Evolutionary conservation across 1,139 yeast genomes (phyloP).

Genomic region (Meyerozyma smithsonii): DNA sequence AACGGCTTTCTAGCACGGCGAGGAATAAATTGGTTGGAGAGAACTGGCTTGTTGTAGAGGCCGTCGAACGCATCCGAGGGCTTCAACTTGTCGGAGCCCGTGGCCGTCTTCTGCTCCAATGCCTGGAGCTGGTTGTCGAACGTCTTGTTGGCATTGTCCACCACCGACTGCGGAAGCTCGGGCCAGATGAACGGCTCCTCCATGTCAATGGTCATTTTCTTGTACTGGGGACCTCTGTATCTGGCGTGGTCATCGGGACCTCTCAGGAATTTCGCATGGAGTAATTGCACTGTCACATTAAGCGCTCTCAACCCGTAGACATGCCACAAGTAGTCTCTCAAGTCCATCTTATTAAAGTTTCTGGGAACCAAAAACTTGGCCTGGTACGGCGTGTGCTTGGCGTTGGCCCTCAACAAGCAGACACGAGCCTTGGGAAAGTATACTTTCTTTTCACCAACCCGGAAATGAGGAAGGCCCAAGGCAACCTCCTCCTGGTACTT

Average conservation of each 20-base stretch:
- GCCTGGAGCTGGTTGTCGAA: constrained; percentile 25
- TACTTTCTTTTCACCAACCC: constrained; percentile 64
- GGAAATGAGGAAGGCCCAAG: constrained; percentile 71
- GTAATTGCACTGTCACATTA: constrained; percentile 79
- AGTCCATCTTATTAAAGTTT: constrained; percentile 83
- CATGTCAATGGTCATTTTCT: constrained; percentile 95
- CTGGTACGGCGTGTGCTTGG: constrained; percentile 92
- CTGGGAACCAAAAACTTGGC: constrained; percentile 92
- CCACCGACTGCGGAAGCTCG: constrained; percentile 39
- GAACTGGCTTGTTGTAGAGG: constrained; percentile 63
- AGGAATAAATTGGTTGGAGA: constrained; percentile 70
- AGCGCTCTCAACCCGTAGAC: constrained; percentile 84
- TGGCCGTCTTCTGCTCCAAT: constrained; percentile 23
- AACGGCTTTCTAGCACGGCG: constrained; percentile 40
- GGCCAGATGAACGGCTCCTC: constrained; percentile 95
- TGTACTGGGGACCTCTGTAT: constrained; percentile 73
- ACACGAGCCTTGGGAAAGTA: constrained; percentile 84
- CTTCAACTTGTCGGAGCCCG: constrained; percentile 67
- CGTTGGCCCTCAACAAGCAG: constrained; percentile 77
- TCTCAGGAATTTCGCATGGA: constrained; percentile 67
- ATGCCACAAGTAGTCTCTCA: constrained; percentile 86
- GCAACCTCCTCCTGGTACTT: constrained; percentile 53
- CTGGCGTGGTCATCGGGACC: constrained; percentile 62
- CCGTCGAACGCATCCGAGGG: constrained; percentile 78
- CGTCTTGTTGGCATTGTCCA: constrained; percentile 19